Base-by-base conservation (phyloP, 2,329 filamentous ascomycete genomes). In the Fusarium begoniae region DNA sequence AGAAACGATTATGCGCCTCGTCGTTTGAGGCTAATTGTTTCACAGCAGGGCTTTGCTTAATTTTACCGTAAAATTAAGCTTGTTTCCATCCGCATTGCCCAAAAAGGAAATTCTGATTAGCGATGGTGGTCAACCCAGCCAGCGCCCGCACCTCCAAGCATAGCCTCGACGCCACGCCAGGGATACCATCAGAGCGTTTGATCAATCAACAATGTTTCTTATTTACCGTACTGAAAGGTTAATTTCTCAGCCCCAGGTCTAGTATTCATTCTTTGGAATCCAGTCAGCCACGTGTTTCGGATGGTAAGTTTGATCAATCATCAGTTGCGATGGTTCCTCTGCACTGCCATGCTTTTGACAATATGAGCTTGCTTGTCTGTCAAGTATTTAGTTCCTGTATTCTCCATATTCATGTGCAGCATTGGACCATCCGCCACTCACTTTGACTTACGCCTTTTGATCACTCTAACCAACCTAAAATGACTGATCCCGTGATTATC, bases 91-190 rank as follows among this genome's bases (percentile, higher is more conserved):
- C 32, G 24, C 24, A n/a, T 37, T 59, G 7, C 56, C 56, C 2
- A 30, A 59, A 59, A 1, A 8, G 56, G 56, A 28, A 59, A 59
- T 59, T n/a, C 4, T 59, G 56, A 59, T 59, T 59, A 59, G n/a
- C 30, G 20, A n/a, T 15, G 15, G 9, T 28, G 18, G 20, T 26
- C 30, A 35, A 57, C 24, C 0, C n/a, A 18, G 14, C 18, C n/a
- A 22, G n/a, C 55, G 41, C 41, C 41, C 41, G 55, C 40, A 35
- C 41, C 41, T 48, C 32, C 11, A 58, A 58, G 24, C 56, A 58
- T 51, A 58, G 56, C 55, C 55, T 58, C 24, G 8, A 37, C 24
- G 41, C 43, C 56, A 38, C 43, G 14, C 2, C 24, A 50, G 41
- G 55, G 55, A 12, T 37, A 28, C 12, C 17, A 48, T 28, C 24